These are phyloP conservation scores for Cladosporium cucumerinum DNA, from an alignment of 2,329 filamentous ascomycete genomes.

Conservation along the genomic window DNA sequence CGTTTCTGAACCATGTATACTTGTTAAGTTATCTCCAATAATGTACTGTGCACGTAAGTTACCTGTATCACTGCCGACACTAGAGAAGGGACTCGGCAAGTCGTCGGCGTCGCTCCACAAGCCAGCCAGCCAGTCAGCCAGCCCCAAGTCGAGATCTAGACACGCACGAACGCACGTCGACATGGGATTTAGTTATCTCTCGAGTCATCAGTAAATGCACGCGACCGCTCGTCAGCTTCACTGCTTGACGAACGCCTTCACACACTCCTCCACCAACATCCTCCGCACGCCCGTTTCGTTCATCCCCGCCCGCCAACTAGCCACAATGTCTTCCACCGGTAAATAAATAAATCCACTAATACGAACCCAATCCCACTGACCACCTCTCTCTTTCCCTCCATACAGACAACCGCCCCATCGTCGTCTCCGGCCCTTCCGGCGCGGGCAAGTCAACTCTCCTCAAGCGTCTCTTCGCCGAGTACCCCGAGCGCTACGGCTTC, in stretches of 20 bases:
- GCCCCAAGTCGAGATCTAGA: neutral
- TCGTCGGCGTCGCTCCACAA: neutral
- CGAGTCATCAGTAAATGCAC: slow-evolving; percentile 6
- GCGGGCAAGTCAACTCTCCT: slow-evolving; percentile 80
- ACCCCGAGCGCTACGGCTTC: slow-evolving; percentile 64
- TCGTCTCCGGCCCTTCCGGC: slow-evolving; percentile 77
- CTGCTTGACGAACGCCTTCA: slow-evolving; percentile 20
- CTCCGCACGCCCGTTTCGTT: neutral
- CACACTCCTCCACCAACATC: neutral
- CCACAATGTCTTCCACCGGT: slow-evolving; percentile 23
- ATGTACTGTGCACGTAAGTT: too few species aligned
- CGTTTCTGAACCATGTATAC: neutral
- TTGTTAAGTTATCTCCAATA: neutral
- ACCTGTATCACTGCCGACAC: neutral
- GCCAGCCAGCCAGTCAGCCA: too few species aligned
- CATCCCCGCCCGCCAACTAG: slow-evolving; percentile 3
- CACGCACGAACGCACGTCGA: neutral
- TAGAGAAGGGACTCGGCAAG: neutral
- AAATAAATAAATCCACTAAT: neutral
- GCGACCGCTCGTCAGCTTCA: slow-evolving; percentile 22
- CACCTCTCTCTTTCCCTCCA: neutral
- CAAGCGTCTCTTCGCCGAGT: slow-evolving; percentile 65
- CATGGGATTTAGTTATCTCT: neutral
- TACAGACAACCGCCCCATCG: slow-evolving; percentile 51
- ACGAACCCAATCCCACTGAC: slow-evolving; percentile 7